Conservation (phyloP, 2,329 filamentous ascomycete species). For the Penicillium sp. region DNA sequence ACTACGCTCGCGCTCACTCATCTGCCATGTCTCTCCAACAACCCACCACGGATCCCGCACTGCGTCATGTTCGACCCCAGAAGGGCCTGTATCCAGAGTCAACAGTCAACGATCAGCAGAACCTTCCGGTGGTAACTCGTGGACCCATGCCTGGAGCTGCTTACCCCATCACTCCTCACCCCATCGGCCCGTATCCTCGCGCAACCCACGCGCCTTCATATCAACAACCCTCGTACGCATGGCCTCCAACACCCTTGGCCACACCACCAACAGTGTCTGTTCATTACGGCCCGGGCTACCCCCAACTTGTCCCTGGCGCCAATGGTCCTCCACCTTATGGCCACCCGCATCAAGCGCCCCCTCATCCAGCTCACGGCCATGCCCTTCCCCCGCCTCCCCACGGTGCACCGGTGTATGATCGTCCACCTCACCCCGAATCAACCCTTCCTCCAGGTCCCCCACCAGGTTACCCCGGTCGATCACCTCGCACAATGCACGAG, state of each 20-base stretch:
- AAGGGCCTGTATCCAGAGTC: slow-evolving; percentile 99
- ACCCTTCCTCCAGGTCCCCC: slow-evolving; percentile 28
- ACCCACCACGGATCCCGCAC: slow-evolving; percentile 74
- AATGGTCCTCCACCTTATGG: slow-evolving; percentile 36
- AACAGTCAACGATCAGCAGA: slow-evolving; percentile 80
- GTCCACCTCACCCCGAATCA: slow-evolving; percentile 35
- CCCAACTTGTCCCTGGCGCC: slow-evolving; percentile 35
- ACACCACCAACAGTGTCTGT: slow-evolving; percentile 43
- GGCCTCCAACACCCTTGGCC: slow-evolving; percentile 47
- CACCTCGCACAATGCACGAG: slow-evolving; percentile 29
- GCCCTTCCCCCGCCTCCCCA: slow-evolving; percentile 28
- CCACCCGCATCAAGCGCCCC: slow-evolving; percentile 27
- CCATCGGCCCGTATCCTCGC: slow-evolving; percentile 57
- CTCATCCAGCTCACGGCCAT: slow-evolving; percentile 25
- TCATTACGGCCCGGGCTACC: slow-evolving; percentile 38
- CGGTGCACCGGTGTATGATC: slow-evolving; percentile 33
- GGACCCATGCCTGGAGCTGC: slow-evolving; percentile 63
- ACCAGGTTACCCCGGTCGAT: slow-evolving; percentile 27
- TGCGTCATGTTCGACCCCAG: slow-evolving; percentile 79
- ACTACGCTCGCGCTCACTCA: slow-evolving; percentile 81
- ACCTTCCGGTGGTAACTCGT: slow-evolving; percentile 77
- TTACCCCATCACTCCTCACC: slow-evolving; percentile 55
- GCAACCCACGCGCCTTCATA: slow-evolving; percentile 43
- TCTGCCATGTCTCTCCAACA: slow-evolving; percentile 72
- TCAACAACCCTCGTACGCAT: slow-evolving; percentile 40